Conservation (phyloP, 768 basidiomycete genomes). For the Agaricus blazei region DNA sequence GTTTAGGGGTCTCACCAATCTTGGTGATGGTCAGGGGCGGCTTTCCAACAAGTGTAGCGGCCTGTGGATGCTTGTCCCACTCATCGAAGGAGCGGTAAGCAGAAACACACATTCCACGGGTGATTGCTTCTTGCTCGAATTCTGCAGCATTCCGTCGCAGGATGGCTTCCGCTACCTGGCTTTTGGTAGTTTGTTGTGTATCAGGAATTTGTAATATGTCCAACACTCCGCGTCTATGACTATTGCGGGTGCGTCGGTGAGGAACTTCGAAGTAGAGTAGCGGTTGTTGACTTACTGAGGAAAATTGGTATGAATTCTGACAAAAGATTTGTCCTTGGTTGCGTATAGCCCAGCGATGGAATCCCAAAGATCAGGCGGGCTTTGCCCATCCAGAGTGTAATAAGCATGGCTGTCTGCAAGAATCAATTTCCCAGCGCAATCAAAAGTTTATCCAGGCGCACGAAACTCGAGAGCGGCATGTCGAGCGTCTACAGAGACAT, state of each 20-base stretch:
- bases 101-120: constrained; percentile 42
- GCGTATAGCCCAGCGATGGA: constrained; percentile 46
- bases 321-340: constrained; percentile 44
- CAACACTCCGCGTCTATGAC: constrained; percentile 48
- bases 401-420: constrained; percentile 43
- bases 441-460: constrained; percentile 19
- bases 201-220: constrained; percentile 35
- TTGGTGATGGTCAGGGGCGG: constrained; percentile 40
- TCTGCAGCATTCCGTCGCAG: constrained; percentile 35
- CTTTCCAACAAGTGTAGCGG: constrained; percentile 28
- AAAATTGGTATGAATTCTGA: constrained; percentile 62
- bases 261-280: background rate
- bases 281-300: constrained; percentile 40
- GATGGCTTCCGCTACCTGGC: constrained; percentile 33
- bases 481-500: constrained; percentile 47
- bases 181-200: constrained; percentile 22
- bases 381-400: constrained; percentile 38
- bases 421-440: background rate
- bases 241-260: constrained; percentile 13
- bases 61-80: constrained; percentile 50
- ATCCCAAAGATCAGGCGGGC: constrained; percentile 37
- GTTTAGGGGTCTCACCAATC: constrained; percentile 43
- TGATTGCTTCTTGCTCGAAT: constrained; percentile 44
- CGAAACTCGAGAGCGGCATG: constrained; percentile 55
- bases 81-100: constrained; percentile 42